phyloP scores from a whole-genome alignment of 2,329 filamentous ascomycete species.

The Fusarium sp. region DNA sequence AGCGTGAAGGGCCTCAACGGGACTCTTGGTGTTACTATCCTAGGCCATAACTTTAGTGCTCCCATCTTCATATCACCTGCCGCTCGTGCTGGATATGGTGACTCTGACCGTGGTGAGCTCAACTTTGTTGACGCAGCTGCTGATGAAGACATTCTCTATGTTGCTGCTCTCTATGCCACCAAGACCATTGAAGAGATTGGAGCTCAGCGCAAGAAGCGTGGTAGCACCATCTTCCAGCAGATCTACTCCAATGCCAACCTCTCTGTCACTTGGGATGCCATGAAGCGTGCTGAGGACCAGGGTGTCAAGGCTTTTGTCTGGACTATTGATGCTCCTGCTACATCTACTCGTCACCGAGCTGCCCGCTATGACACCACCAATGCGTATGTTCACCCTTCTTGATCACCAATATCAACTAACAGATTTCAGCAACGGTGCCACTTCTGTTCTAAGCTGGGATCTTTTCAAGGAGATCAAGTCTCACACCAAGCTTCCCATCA shows the following conservation, averaged over 20 bases:
- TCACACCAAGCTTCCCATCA: slow-evolving; percentile 49
- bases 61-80: slow-evolving; percentile 63
- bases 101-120: slow-evolving; percentile 56
- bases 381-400: not conserved
- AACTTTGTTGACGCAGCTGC: slow-evolving; percentile 59
- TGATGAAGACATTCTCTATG: slow-evolving; percentile 58
- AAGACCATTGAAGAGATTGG: slow-evolving; percentile 51
- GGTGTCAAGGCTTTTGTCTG: slow-evolving; percentile 53
- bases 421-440: slow-evolving; percentile 21
- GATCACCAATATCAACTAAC: not conserved
- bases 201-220: slow-evolving; percentile 40
- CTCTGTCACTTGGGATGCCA: slow-evolving; percentile 47
- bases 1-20: slow-evolving; percentile 49
- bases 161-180: slow-evolving; percentile 48
- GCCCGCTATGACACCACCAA: slow-evolving; percentile 44
- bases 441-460: slow-evolving; percentile 41
- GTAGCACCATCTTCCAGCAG: slow-evolving; percentile 48
- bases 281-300: slow-evolving; percentile 47
- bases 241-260: slow-evolving; percentile 50
- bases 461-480: slow-evolving; percentile 46
- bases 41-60: slow-evolving; percentile 59
- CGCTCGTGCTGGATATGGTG: slow-evolving; percentile 55
- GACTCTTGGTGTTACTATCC: slow-evolving; percentile 53
- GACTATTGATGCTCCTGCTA: slow-evolving; percentile 48
- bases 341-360: slow-evolving; percentile 39